Percentiles rank a stretch among this genome's conserved stretches.
phyloP scores from a whole-genome alignment of 306 rosid genomes.

The Mimosa bimucronata region DNA sequence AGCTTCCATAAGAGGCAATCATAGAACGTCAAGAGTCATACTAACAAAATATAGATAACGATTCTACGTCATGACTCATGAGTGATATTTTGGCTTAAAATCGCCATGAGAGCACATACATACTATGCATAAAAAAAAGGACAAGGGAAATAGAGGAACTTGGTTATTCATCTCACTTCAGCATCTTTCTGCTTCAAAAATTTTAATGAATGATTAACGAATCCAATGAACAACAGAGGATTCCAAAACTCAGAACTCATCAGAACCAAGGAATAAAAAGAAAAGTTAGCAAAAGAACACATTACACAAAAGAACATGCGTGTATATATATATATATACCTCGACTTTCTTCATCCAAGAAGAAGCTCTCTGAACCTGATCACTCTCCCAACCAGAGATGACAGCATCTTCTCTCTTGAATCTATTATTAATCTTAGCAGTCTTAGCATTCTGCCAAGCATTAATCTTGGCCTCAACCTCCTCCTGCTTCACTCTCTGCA shows the following conservation, averaged over 20 bases:
- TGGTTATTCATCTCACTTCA: neutral
- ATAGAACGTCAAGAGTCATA: conserved; percentile 6
- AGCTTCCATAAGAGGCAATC: conserved; percentile 28
- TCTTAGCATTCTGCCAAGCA: conserved; percentile 96
- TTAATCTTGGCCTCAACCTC: conserved; percentile 93
- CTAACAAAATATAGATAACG: neutral
- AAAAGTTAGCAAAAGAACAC: neutral
- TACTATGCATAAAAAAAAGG: neutral
- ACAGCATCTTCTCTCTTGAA: conserved; percentile 94
- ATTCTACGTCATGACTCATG: neutral
- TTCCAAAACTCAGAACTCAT: neutral
- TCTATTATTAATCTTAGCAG: conserved; percentile 84
- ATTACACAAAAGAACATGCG: neutral
- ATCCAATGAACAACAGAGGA: neutral
- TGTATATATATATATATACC: conserved; percentile 43
- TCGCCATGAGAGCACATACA: neutral
- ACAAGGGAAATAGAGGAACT: neutral
- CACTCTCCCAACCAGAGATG: conserved; percentile 78
- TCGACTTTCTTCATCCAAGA: conserved; percentile 92
- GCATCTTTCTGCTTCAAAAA: neutral
- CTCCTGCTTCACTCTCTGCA: conserved; percentile 87
- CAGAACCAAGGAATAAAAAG: neutral
- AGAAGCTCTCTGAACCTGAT: conserved; percentile 79
- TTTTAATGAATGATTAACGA: neutral
- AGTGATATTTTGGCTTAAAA: conserved; percentile 15